Evolutionary conservation across 1,139 yeast species (phyloP).

Genomic region (Blastobotrys illinoisensis): DNA sequence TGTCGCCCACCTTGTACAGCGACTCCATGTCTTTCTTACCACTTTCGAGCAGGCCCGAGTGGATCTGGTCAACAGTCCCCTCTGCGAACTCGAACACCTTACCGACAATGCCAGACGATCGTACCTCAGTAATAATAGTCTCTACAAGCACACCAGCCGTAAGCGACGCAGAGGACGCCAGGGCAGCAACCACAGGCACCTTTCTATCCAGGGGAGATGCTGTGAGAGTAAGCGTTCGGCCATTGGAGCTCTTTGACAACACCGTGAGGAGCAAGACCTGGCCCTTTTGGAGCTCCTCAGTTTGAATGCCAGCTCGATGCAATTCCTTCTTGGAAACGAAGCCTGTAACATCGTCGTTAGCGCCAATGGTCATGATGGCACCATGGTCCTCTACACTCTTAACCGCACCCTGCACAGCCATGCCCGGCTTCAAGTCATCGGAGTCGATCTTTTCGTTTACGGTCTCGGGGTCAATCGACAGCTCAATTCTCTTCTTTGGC

Average conservation of each 20-base stretch:
- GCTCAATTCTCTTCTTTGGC: conserved; percentile 54
- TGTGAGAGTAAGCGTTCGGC: conserved; percentile 60
- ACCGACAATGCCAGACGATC: conserved; percentile 51
- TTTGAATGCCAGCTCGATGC: conserved; percentile 27
- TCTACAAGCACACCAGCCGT: conserved; percentile 82
- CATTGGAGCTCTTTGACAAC: conserved; percentile 34
- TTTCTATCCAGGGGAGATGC: conserved; percentile 40
- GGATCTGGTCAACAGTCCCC: conserved; percentile 66
- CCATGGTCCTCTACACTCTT: conserved; percentile 90
- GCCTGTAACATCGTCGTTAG: conserved; percentile 47
- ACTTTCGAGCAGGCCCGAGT: conserved; percentile 44
- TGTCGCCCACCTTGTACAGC: conserved; percentile 60
- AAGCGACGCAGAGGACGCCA: conserved; percentile 69
- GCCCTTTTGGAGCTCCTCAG: conserved; percentile 39
- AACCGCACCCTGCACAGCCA: conserved; percentile 69
- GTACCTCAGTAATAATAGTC: conserved; percentile 58
- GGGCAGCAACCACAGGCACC: conserved; percentile 43
- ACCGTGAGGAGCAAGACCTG: conserved; percentile 36
- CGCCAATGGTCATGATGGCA: conserved; percentile 66
- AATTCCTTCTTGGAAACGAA: conserved; percentile 71
- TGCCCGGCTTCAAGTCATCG: conserved; percentile 59
- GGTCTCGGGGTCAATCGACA: conserved; percentile 68
- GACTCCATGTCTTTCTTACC: conserved; percentile 46
- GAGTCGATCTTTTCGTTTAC: conserved; percentile 63
- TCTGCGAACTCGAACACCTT: conserved; percentile 71